Conservation (phyloP, 768 basidiomycete genomes). For the Phlebiopsis gigantea region DNA sequence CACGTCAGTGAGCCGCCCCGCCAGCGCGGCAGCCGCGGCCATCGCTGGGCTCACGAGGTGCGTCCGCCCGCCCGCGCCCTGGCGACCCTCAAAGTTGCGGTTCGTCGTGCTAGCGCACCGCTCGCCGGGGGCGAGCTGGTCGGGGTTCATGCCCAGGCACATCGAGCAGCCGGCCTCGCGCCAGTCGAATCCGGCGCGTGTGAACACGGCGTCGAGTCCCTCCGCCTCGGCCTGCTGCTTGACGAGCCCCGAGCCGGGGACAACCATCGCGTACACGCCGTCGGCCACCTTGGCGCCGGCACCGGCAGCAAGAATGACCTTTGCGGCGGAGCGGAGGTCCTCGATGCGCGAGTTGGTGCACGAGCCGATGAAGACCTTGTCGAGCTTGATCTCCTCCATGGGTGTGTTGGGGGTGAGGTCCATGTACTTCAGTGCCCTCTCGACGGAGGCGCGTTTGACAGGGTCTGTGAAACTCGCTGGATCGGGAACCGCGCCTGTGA, state of each 20-base stretch:
- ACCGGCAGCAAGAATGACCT: conserved; percentile 46
- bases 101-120: conserved; percentile 62
- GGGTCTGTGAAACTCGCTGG: conserved; percentile 41
- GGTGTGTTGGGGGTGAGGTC: conserved; percentile 47
- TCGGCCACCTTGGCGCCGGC: conserved; percentile 46
- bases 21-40: conserved; percentile 62
- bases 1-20: conserved; percentile 53
- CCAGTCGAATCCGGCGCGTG: conserved; percentile 64
- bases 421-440: conserved; percentile 58
- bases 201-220: conserved; percentile 58
- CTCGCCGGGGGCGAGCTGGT: conserved; percentile 51
- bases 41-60: conserved; percentile 64
- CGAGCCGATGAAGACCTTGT: conserved; percentile 68
- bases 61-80: conserved; percentile 57
- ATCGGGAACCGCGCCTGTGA: conserved; percentile 51
- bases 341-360: conserved; percentile 68
- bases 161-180: conserved; percentile 67
- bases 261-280: conserved; percentile 56
- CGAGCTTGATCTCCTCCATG: conserved; percentile 53
- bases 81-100: conserved; percentile 62
- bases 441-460: conserved; percentile 39
- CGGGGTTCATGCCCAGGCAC: conserved; percentile 70
- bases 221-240: conserved; percentile 65
- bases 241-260: conserved; percentile 62
- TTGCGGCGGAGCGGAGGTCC: conserved; percentile 56